Evolutionary conservation across 257 asterid genomes (phyloP), one percentile per base, ranked within the genome.

Genomic region (Ophiorrhiza pumila): DNA sequence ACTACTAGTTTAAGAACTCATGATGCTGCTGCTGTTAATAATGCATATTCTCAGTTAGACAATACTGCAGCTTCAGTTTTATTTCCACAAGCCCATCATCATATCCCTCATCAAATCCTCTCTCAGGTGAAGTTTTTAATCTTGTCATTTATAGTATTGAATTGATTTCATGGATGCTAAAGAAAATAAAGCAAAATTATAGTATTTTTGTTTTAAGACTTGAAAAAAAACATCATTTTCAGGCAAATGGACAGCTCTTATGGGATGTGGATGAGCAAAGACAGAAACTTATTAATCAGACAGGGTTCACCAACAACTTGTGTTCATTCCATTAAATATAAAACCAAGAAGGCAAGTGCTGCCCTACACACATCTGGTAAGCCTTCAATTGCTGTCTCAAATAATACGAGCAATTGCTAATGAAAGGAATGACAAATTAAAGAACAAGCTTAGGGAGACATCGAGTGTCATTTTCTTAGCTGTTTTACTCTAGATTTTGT

Each of bases 231-330:
- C 34, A 56, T 87, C 79, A 74, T 79, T 86, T 82, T 75, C 90
- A 90, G 97, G 91, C 69, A 55, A 80, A 82, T 65, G 88, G 90
- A 83, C 88, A 88, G 74, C 77, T 45, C 49, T 78, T 84, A 74
- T 87, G 91, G 92, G 92, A 82, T 68, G 85, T 79, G 76, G 96
- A 85, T 68, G 96, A 85, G 58, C 91, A 81, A 50, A 85, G 90
- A 77, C 90, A 84, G 56, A 83, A 75, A 75, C 73, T 79, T 25
- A 76, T 77, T 52, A 83, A 85, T 84, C 89, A 87, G 79, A 55
- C 86, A 43, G 87, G 73, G 73, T 73, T 75, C 83, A 78, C 50
- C 88, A 84, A 62, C 87, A 80, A 70, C 88, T 84, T 85, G 78
- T 84, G 85, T 79, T 80, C 90, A 39, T 87, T 83, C 83, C 87